Conservation (phyloP, 192 early-diverging fungal species). For the Pilaira anomala region DNA sequence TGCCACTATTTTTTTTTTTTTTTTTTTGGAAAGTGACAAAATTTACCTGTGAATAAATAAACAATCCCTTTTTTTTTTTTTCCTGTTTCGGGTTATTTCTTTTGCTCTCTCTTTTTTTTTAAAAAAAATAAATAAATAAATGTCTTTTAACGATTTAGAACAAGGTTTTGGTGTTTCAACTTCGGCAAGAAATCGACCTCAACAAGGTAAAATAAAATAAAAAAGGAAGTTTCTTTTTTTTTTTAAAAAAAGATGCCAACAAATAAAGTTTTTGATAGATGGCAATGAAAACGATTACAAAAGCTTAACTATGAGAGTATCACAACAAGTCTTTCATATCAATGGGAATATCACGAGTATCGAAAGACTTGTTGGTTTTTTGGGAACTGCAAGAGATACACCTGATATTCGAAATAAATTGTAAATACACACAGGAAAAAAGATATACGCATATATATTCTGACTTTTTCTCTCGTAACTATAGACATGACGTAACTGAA, state of each 20-base stretch:
- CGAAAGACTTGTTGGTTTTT: conserved; percentile 67
- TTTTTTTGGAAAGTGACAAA: no score
- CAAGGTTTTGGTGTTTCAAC: conserved; percentile 13
- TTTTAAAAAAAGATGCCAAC: no score
- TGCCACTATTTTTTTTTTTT: no score
- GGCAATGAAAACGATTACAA: conserved; percentile 50
- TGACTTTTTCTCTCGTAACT: neutral
- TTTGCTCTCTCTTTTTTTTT: no score
- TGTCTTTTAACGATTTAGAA: conserved; percentile 26
- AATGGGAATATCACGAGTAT: conserved; percentile 83
- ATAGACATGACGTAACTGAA: conserved; percentile 75
- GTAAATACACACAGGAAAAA: conserved; percentile 43
- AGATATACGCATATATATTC: neutral
- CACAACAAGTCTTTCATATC: conserved; percentile 83
- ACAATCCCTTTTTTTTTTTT: no score
- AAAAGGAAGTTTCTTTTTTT: neutral
- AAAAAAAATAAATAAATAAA: neutral
- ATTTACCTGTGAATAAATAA: no score
- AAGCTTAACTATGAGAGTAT: conserved; percentile 61
- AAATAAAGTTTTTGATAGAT: conserved; percentile 20
- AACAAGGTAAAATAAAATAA: neutral
- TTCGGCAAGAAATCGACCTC: conserved; percentile 1
- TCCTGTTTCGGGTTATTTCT: no score
- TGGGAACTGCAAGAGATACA: conserved; percentile 79
- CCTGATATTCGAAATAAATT: conserved; percentile 68